Evolutionary conservation across 371 early-diverging fungal genomes (phyloP), one percentile per base, ranked within the genome.

Genomic region (Mucor indicus): DNA sequence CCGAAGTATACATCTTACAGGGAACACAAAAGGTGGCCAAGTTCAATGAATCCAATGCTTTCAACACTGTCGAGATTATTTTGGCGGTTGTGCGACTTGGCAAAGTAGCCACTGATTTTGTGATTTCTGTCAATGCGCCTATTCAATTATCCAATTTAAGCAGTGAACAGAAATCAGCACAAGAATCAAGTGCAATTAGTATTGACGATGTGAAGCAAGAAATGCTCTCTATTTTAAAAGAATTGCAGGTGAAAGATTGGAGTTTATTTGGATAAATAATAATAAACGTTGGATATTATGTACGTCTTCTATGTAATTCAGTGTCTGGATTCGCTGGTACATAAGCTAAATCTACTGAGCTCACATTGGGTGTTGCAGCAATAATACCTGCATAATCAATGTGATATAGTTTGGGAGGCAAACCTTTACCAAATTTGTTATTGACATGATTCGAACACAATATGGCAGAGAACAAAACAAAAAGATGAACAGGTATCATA

Each of bases 111-210:
- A 90, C 93, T 0, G 93, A 92, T 50, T 55, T 91, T 19, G 74
- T 91, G 3, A 67, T 92, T 31, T 79, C 89, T 0, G 67, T 81
- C 53, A 91, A 92, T 62, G 78, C 80, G 0, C 90, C 91, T 2
- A 46, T 75, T 1, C 51, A 51, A 15, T 42, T 80, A 11, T 76
- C 73, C 1, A 36, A 53, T 17, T 47, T 50, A 11, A 66, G 75
- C 56, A 65, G 74, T 48, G 72, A 72, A 38, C 35, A 36, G 45
- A 45, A 69, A 64, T 58, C 72, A 53, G 38, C 67, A 45, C n/a
- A 62, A 27, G 44, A 70, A 42, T 55, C 64, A 3, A 32, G 38
- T 35, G 53, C 37, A 38, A 61, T 50, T 48, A 55, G 8, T 8
- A 48, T 44, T 9, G 63, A 68, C 15, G 62, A 58, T 25, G 81